These are phyloP conservation scores for Massospora cicadina DNA, from an alignment of 371 early-diverging fungal genomes.

Conservation along the genomic window DNA sequence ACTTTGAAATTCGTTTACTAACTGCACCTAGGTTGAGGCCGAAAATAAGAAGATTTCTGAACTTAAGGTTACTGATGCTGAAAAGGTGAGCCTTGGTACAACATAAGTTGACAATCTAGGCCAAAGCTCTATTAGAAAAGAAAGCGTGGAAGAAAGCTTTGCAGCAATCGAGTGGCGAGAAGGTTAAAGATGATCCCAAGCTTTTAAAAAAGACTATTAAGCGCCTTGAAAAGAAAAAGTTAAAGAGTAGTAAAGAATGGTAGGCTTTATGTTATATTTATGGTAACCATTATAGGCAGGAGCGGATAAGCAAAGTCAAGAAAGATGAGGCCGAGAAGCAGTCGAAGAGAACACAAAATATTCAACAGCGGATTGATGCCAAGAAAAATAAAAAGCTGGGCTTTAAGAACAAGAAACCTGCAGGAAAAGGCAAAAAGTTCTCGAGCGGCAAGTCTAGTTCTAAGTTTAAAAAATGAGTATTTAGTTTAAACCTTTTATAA, in stretches of 20 bases:
- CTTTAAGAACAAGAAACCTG: neutral
- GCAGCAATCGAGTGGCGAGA: conserved; percentile 67
- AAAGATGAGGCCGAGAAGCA: conserved; percentile 42
- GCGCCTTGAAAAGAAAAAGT: conserved; percentile 62
- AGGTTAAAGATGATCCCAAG: conserved; percentile 75
- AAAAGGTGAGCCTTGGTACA: conserved; percentile 26
- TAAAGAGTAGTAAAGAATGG: conserved; percentile 68
- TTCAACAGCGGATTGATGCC: conserved; percentile 49
- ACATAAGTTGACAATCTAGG: conserved; percentile 20
- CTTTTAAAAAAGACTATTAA: conserved; percentile 81
- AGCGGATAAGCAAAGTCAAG: conserved; percentile 45
- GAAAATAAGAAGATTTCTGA: conserved; percentile 49
- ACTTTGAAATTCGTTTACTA: neutral
- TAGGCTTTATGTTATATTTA: conserved; percentile 5
- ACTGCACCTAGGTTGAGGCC: conserved; percentile 51
- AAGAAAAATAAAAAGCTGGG: conserved; percentile 36
- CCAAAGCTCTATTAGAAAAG: conserved; percentile 46
- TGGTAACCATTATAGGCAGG: conserved; percentile 21
- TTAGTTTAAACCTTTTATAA: too few relatives aligned
- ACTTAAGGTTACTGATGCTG: conserved; percentile 27
- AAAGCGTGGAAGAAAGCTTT: conserved; percentile 64
- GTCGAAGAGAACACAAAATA: conserved; percentile 57
- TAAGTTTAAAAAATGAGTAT: neutral
- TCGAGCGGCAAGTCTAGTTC: neutral
- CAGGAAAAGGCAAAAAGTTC: neutral